Percentiles rank a stretch among this genome's conserved stretches.
These are phyloP conservation scores for Russula sp. DNA, from an alignment of 768 basidiomycete genomes.

Conservation along the genomic window DNA sequence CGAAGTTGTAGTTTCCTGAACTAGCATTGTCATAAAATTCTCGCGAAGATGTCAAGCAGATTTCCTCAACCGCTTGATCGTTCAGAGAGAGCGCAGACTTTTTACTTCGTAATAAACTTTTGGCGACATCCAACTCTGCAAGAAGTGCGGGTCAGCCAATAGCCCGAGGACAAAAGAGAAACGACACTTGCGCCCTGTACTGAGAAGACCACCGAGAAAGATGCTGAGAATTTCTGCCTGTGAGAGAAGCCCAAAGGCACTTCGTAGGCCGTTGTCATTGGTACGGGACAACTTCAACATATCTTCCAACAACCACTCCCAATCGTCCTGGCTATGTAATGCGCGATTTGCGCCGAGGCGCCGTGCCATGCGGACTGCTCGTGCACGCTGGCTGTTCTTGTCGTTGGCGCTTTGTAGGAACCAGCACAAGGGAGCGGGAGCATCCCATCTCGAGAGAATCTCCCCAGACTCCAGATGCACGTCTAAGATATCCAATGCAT, in stretches of 20 bases:
- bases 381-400: slow-evolving; percentile 62
- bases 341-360: slow-evolving; percentile 54
- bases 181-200: slow-evolving; percentile 72
- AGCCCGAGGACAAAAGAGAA: background rate
- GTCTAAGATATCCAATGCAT: slow-evolving; percentile 85
- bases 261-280: slow-evolving; percentile 56
- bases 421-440: slow-evolving; percentile 81
- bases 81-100: slow-evolving; percentile 45
- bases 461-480: slow-evolving; percentile 93
- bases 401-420: slow-evolving; percentile 74
- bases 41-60: slow-evolving; percentile 72
- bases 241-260: slow-evolving; percentile 75
- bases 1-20: slow-evolving; percentile 85
- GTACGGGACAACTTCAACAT: slow-evolving; percentile 75
- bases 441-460: slow-evolving; percentile 83
- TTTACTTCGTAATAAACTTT: slow-evolving; percentile 48
- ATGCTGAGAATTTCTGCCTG: slow-evolving; percentile 69
- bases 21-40: slow-evolving; percentile 96
- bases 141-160: slow-evolving; percentile 9
- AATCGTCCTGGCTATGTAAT: slow-evolving; percentile 61
- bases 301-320: slow-evolving; percentile 85
- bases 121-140: slow-evolving; percentile 64
- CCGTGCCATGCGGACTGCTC: slow-evolving; percentile 83
- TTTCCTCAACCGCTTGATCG: slow-evolving; percentile 54
- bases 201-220: slow-evolving; percentile 81